phyloP scores from a whole-genome alignment of 352 stramenopile genomes.

The Blastocystis sp. region DNA sequence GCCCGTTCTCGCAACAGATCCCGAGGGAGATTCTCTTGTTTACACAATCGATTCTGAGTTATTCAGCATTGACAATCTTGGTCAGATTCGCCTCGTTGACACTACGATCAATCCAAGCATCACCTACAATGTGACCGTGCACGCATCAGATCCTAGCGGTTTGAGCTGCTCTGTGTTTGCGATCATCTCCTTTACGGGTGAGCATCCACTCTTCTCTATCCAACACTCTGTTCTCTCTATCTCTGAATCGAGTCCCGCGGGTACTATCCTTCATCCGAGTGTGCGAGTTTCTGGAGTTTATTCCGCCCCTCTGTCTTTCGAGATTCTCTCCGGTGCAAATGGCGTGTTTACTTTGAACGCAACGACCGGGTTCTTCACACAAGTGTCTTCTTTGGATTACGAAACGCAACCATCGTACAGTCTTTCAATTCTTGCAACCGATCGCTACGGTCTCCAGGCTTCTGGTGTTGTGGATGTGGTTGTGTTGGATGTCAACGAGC shows the following conservation, averaged over 20 bases:
- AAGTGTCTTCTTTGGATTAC: not conserved
- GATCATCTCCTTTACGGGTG: not conserved
- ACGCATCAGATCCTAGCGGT: not conserved
- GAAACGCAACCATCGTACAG: not conserved
- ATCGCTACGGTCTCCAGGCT: not conserved
- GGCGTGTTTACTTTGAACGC: not conserved
- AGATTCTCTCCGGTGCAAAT: not conserved
- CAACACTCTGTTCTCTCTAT: not conserved
- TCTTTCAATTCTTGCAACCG: not conserved
- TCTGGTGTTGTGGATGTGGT: not conserved
- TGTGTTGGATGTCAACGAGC: not conserved
- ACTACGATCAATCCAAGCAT: not conserved
- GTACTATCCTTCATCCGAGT: not conserved
- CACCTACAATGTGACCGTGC: not conserved
- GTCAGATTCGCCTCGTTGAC: not conserved
- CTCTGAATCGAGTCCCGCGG: not conserved
- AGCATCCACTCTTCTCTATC: not conserved
- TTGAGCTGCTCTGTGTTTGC: not conserved
- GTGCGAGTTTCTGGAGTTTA: not conserved
- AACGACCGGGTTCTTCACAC: not conserved
- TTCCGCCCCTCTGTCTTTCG: not conserved
- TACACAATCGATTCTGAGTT: not conserved
- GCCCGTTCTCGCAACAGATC: not conserved
- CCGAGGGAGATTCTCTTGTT: not conserved
- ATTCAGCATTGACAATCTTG: constrained; percentile 1